Conservation (phyloP, 257 asterid species). For the Plantago major region DNA sequence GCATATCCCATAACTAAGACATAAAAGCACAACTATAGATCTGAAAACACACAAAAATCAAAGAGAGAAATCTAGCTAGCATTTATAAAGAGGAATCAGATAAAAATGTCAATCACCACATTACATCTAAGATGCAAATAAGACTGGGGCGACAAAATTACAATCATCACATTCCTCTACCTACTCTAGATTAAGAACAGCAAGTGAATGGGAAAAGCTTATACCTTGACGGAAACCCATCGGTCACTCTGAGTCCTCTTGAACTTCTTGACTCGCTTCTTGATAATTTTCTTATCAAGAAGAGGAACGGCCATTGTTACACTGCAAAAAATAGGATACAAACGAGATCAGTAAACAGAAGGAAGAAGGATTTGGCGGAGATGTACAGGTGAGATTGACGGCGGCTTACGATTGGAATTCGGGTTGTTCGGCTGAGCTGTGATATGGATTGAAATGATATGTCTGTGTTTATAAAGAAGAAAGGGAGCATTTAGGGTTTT, state of each 20-base stretch:
- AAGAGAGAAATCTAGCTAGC: not conserved
- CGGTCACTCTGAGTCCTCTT: constrained; percentile 32
- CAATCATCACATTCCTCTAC: constrained; percentile 32
- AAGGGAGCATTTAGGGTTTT: no score
- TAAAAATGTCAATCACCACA: constrained; percentile 41
- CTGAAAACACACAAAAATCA: not conserved
- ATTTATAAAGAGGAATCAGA: constrained; percentile 26
- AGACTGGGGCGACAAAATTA: constrained; percentile 53
- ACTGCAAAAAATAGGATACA: not conserved
- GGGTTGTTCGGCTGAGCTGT: no score
- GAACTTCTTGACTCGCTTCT: constrained; percentile 33
- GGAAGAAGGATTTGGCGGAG: no score
- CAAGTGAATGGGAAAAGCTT: not conserved
- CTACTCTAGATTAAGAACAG: not conserved
- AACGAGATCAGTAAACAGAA: not conserved
- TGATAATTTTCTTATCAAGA: constrained; percentile 28
- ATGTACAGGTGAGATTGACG: no score
- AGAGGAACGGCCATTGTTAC: constrained; percentile 34
- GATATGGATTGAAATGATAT: no score
- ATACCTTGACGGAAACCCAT: constrained; percentile 29
- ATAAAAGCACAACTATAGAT: no score
- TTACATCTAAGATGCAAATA: constrained; percentile 39
- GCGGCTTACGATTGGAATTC: no score
- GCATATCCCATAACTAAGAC: constrained; percentile 18
- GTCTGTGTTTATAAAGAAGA: no score